Evolutionary conservation across 768 basidiomycete species (phyloP), one percentile per base, ranked within the genome.

Genomic region (Postia placenta): DNA sequence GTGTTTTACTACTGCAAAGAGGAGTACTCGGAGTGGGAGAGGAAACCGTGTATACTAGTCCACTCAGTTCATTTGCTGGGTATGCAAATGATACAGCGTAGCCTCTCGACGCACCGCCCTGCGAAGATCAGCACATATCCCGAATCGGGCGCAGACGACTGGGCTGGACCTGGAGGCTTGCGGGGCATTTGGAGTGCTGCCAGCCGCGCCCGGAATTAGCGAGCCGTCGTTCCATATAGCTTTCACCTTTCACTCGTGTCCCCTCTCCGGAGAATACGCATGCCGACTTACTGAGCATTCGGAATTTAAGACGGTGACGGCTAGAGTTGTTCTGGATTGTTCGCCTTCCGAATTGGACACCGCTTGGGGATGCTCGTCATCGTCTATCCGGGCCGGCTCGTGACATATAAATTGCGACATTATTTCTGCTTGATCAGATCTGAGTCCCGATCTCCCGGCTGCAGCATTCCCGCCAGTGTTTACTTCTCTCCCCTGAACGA

Each of bases 371-470:
- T 20, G n/a, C 33, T 35, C 15, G 36, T 38, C 36, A 20, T 38
- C 20, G 15, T 38, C 15, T n/a, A 19, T 24, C n/a, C 17, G 12
- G 12, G 23, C 40, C 19, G 3, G 40, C 3, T 3, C 40, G 38
- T 41, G 40, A 41, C 40, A 41, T 24, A 22, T 24, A 41, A 41
- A 41, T 41, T 19, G 40, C 40, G 40, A 41, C 40, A 41, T 41
- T 7, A 33, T 33, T 33, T 15, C 30, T 33, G 30, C 30, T 15
- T 15, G 30, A 33, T 33, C 30, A n/a, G 7, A 33, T 33, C 9
- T 7, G 9, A 33, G 7, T 33, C 30, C 30, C 30, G 15, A 15
- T 15, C 30, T 15, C 7, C 9, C 30, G 9, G 30, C 9, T 33
- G 30, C 15, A 33, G 30, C 30, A 33, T 33, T 15, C 15, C 30